phyloP scores from a whole-genome alignment of 805 yeast genomes.

The Clavispora asparagi region DNA sequence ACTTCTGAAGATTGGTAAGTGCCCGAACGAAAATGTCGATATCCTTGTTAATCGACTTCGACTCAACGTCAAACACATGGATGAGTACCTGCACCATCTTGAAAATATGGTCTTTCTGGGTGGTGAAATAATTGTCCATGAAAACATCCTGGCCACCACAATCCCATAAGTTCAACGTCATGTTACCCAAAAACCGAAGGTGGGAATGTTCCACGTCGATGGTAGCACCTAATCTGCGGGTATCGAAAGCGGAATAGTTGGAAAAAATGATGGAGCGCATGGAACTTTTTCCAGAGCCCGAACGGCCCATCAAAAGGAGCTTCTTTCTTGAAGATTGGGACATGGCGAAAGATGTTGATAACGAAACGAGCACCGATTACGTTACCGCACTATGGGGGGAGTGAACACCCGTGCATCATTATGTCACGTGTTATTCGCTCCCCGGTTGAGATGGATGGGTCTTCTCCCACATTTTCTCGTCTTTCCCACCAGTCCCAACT shows the following conservation, averaged over 20 bases:
- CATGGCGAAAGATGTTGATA: constrained; percentile 3
- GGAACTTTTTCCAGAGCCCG: constrained; percentile 96
- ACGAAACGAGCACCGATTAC: background rate
- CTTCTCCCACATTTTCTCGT: too few relatives aligned
- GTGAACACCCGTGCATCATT: background rate
- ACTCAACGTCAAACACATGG: constrained; percentile 94
- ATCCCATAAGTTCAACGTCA: constrained; percentile 95
- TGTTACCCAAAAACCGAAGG: constrained; percentile 84
- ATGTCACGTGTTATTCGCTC: too few relatives aligned
- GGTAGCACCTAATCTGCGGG: constrained; percentile 92
- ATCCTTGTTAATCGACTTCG: constrained; percentile 86
- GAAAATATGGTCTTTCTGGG: constrained; percentile 87
- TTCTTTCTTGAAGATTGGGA: constrained; percentile 29
- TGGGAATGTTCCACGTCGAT: constrained; percentile 98
- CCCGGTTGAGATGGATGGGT: too few relatives aligned
- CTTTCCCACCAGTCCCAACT: too few relatives aligned
- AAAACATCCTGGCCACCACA: constrained; percentile 98
- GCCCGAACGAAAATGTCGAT: constrained; percentile 87
- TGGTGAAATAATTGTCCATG: constrained; percentile 88
- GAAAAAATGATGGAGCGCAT: constrained; percentile 96
- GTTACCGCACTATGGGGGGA: background rate
- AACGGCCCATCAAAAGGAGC: constrained; percentile 66
- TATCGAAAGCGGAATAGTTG: constrained; percentile 94
- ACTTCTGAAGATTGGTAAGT: constrained; percentile 72
- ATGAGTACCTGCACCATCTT: constrained; percentile 93